Conservation (phyloP, 2,329 filamentous ascomycete genomes). For the Penicillium brevicompactum region DNA sequence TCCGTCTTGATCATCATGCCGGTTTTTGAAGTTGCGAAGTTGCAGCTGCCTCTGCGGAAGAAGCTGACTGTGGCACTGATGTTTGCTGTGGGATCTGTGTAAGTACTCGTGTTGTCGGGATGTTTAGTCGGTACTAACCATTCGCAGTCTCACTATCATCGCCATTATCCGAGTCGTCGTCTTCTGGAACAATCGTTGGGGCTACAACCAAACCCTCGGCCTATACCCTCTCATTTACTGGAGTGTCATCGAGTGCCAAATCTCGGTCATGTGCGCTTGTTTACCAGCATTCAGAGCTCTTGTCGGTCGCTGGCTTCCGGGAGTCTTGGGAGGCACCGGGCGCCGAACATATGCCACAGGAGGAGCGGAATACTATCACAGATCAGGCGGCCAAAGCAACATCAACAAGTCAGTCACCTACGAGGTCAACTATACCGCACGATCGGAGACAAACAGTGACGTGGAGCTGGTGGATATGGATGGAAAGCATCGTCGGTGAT, state of each 20-base stretch:
- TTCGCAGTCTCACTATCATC: conserved; percentile 22
- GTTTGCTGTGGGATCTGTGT: conserved; percentile 22
- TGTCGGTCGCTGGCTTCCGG: conserved; percentile 21
- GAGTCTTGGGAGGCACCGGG: conserved; percentile 12
- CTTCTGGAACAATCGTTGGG: conserved; percentile 29
- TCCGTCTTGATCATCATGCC: conserved; percentile 18
- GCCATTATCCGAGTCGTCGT: conserved; percentile 30
- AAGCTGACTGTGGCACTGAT: conserved; percentile 20
- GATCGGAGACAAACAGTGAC: conserved; percentile 16
- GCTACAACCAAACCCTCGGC: conserved; percentile 19
- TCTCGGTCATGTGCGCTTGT: conserved; percentile 30
- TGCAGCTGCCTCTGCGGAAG: conserved; percentile 20
- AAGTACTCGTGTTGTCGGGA: neutral
- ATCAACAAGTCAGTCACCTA: conserved; percentile 30
- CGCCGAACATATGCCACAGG: conserved; percentile 12
- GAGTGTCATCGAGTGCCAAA: conserved; percentile 32
- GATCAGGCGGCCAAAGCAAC: conserved; percentile 9
- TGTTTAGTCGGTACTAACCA: neutral
- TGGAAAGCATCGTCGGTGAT: conserved; percentile 2
- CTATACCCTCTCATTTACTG: conserved; percentile 30
- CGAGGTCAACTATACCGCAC: conserved; percentile 24
- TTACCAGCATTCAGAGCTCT: conserved; percentile 28
- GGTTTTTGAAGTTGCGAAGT: conserved; percentile 21
- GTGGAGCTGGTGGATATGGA: conserved; percentile 20
- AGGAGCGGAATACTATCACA: conserved; percentile 4